Conservation (phyloP, 768 basidiomycete species). For the Pulveroboletus sp. region DNA sequence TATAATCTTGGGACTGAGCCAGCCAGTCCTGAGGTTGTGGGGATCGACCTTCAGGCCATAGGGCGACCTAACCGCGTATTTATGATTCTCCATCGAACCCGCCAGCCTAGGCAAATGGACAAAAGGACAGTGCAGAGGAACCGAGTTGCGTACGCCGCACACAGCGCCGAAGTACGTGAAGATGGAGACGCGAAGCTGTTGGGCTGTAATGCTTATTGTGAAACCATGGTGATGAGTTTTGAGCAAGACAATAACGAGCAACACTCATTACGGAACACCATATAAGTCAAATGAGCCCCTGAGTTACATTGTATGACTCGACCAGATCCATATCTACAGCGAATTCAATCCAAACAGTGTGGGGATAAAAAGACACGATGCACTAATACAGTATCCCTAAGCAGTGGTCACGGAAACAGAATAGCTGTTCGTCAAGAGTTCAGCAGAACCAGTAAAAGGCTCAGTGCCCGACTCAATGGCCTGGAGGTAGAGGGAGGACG, state of each 20-base stretch:
- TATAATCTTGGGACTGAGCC: constrained; percentile 27
- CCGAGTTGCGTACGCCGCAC: constrained; percentile 4
- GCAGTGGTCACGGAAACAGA: constrained; percentile 35
- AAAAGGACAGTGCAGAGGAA: constrained; percentile 16
- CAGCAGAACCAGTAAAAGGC: constrained; percentile 50
- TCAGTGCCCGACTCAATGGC: constrained; percentile 56
- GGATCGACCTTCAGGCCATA: constrained; percentile 11
- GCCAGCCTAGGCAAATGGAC: constrained; percentile 9
- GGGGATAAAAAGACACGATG: too few species aligned
- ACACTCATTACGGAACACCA: constrained; percentile 5
- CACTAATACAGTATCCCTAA: neutral
- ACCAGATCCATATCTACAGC: neutral
- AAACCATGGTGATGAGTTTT: constrained; percentile 27
- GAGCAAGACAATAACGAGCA: constrained; percentile 24
- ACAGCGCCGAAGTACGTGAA: constrained; percentile 15
- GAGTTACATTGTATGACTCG: neutral
- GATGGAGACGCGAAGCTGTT: constrained; percentile 16
- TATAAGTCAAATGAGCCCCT: constrained; percentile 12
- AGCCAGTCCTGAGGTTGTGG: constrained; percentile 26
- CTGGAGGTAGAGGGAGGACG: constrained; percentile 48
- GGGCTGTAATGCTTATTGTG: constrained; percentile 25
- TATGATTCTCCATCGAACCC: constrained; percentile 15
- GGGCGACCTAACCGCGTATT: constrained; percentile 13
- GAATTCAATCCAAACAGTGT: neutral
- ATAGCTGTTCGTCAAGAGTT: constrained; percentile 40